phyloP scores from a whole-genome alignment of 1,284 basidiomycete species.

The Heterobasidion parviporum region DNA sequence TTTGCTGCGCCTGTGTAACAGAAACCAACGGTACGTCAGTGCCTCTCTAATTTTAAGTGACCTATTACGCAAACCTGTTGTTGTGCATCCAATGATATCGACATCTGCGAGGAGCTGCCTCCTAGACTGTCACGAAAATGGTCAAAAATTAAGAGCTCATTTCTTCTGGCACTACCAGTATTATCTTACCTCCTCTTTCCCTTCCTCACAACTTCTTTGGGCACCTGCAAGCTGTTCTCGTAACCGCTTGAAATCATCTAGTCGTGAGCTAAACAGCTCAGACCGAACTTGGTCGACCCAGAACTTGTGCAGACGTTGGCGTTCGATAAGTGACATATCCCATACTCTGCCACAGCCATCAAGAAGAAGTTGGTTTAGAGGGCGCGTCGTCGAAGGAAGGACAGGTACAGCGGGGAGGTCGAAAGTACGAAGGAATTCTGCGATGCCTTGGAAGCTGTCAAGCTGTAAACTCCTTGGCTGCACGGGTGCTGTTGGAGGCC shows the following conservation, averaged over 20 bases:
- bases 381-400: too few relatives aligned
- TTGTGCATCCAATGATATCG: conserved; percentile 66
- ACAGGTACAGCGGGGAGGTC: too few relatives aligned
- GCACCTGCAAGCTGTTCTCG: conserved; percentile 11
- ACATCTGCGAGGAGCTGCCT: conserved; percentile 40
- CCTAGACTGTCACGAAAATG: conserved; percentile 19
- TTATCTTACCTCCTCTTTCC: conserved; percentile 14
- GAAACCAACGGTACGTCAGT: too few relatives aligned
- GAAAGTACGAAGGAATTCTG: background rate
- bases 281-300: conserved; percentile 17
- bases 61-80: conserved; percentile 36
- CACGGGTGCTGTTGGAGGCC: too few relatives aligned
- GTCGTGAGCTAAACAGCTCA: conserved; percentile 12
- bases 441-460: background rate
- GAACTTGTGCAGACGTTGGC: conserved; percentile 12
- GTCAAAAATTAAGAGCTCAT: background rate
- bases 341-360: conserved; percentile 6
- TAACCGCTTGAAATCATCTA: conserved; percentile 10
- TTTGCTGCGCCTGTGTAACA: conserved; percentile 51
- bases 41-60: too few relatives aligned
- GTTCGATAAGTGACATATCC: conserved; percentile 18
- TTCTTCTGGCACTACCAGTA: background rate
- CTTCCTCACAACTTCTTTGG: conserved; percentile 13
- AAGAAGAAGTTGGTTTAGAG: background rate
- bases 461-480: too few relatives aligned